These are phyloP conservation scores for Aspergillaceae sp. DNA, from an alignment of 2,329 filamentous ascomycete genomes.

Conservation along the genomic window DNA sequence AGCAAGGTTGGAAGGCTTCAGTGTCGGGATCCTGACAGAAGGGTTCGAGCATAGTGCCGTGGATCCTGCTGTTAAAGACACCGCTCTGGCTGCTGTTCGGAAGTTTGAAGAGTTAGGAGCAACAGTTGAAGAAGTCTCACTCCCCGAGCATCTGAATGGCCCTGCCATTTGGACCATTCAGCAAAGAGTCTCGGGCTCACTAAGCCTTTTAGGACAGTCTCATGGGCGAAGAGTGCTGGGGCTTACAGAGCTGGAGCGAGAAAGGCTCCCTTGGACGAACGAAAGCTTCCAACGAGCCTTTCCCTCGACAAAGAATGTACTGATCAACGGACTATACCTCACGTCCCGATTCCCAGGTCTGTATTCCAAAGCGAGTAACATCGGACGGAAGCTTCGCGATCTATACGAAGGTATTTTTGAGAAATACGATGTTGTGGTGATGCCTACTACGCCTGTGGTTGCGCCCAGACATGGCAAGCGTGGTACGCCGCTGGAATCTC, in stretches of 20 bases:
- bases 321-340: constrained; percentile 35
- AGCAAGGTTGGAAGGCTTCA: constrained; percentile 12
- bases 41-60: constrained; percentile 36
- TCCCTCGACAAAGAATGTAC: constrained; percentile 37
- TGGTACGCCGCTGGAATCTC: constrained; percentile 16
- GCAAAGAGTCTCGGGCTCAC: constrained; percentile 33
- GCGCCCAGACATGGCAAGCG: constrained; percentile 17
- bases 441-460: constrained; percentile 29
- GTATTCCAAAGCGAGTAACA: constrained; percentile 35
- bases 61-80: constrained; percentile 32
- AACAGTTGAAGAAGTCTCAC: constrained; percentile 41
- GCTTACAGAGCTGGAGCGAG: constrained; percentile 44
- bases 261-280: constrained; percentile 40
- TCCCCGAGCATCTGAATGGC: constrained; percentile 41
- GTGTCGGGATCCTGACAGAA: constrained; percentile 39
- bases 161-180: constrained; percentile 42
- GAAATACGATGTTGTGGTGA: constrained; percentile 33
- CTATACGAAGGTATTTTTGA: constrained; percentile 34
- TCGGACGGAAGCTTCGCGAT: constrained; percentile 31
- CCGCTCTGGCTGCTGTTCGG: constrained; percentile 36
- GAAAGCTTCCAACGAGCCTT: constrained; percentile 43
- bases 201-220: constrained; percentile 36
- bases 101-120: constrained; percentile 42
- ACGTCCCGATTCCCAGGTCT: constrained; percentile 31
- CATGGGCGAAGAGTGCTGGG: constrained; percentile 42